Conservation (phyloP, 2,329 filamentous ascomycete species). For the Penicillium sp. region DNA sequence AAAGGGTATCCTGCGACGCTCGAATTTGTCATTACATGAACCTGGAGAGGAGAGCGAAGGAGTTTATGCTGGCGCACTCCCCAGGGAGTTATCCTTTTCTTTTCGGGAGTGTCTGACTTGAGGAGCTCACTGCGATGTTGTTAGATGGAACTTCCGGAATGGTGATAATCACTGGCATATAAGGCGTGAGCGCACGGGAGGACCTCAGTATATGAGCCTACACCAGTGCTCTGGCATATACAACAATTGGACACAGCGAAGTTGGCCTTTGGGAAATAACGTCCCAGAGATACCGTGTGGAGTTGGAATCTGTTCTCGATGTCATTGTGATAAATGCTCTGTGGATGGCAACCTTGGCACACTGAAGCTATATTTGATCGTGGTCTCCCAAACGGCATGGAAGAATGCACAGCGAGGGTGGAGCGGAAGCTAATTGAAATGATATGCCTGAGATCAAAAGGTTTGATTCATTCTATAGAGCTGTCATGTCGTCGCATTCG, state of each 20-base stretch:
- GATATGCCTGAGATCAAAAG: background rate
- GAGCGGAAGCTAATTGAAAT: background rate
- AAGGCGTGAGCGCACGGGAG: background rate
- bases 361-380: background rate
- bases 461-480: slow-evolving; percentile 20
- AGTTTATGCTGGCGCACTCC: background rate
- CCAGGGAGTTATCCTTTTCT: background rate
- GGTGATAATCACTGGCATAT: background rate
- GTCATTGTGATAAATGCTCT: background rate
- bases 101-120: background rate
- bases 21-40: background rate
- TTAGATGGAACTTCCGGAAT: too few relatives aligned
- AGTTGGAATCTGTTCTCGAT: background rate
- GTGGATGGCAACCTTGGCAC: background rate
- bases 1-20: background rate
- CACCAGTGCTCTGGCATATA: background rate
- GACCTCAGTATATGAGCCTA: too few relatives aligned
- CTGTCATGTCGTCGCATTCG: slow-evolving; percentile 23
- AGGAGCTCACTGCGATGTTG: background rate
- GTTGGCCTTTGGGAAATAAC: background rate
- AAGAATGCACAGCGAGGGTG: background rate
- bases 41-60: background rate
- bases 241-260: background rate
- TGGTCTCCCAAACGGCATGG: too few relatives aligned
- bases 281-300: background rate